Evolutionary conservation across 345 rosid genomes (phyloP), one percentile per base, ranked within the genome.

Genomic region (Salix arbutifolia): DNA sequence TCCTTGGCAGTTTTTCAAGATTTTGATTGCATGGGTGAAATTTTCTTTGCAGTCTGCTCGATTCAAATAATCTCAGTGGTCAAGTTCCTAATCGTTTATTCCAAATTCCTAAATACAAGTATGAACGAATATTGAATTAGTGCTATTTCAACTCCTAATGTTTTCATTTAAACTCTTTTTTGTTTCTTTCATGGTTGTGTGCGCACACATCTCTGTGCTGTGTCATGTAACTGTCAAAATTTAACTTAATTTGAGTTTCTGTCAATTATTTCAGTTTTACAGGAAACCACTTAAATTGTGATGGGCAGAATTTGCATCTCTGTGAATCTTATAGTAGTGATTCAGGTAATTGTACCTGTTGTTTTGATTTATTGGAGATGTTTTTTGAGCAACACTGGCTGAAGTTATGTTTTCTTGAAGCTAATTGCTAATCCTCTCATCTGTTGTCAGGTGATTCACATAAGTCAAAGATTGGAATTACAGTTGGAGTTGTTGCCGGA

Each of bases 401-500:
- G 4, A 56, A 58, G 30, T 61, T 58, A 12, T 71, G 42, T 14
- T 72, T 44, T 8, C 52, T 42, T 61, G 42, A 66, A 62, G 73
- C 52, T 67, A 33, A 60, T 73, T 70, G 76, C 58, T 70, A 6
- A 69, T 53, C 28, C 62, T 38, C 30, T 74, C 65, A 46, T 74
- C 60, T 70, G 9, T 42, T 84, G 61, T 61, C 79, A 93, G 99
- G 91, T 79, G 70, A 75, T 86, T 90, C 92, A 30, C 77, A 78
- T 50, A 91, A 89, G 86, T 83, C 99, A 17, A 90, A 84, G 75
- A 71, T 89, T 78, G 92, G 94, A 69, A 76, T 89, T 65, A 87
- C 93, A 75, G 87, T 88, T 81, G 97, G 97, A 80, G 84, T 88
- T 74, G 80, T 89, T 77, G 94, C 89, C 30, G 97, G 90, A 82